A percentile compares a stretch with the other conserved stretches of the same genome.
These are phyloP conservation scores for Termitomyces sp. DNA, from an alignment of 768 basidiomycete species.

Conservation along the genomic window DNA sequence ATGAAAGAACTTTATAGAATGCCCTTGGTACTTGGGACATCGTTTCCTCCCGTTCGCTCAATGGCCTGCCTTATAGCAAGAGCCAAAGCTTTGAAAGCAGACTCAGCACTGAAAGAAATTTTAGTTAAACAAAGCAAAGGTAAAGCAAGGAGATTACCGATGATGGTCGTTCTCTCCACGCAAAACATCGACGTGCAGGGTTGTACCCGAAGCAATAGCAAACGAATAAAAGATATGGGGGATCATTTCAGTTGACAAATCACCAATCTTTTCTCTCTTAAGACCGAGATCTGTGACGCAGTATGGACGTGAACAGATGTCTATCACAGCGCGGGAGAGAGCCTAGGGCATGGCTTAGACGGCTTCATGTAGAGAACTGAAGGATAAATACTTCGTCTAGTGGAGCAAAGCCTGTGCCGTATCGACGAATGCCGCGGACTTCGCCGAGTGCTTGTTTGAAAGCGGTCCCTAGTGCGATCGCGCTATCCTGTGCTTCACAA, in stretches of 20 bases:
- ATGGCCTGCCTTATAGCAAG: slow-evolving; percentile 95
- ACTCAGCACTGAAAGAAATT: slow-evolving; percentile 66
- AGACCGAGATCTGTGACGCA: slow-evolving; percentile 89
- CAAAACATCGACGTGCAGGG: slow-evolving; percentile 90
- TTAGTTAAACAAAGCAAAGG: background rate
- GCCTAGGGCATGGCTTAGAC: slow-evolving; percentile 38
- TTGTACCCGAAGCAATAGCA: slow-evolving; percentile 92
- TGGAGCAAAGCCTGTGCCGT: slow-evolving; percentile 95
- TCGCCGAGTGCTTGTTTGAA: slow-evolving; percentile 96
- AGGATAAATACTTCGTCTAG: slow-evolving; percentile 76
- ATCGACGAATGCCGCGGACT: slow-evolving; percentile 88
- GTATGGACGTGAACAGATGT: slow-evolving; percentile 96
- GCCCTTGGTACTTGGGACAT: slow-evolving; percentile 96
- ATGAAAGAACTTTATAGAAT: slow-evolving; percentile 44
- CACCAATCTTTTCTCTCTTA: slow-evolving; percentile 88
- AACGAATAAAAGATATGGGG: slow-evolving; percentile 98
- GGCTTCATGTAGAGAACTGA: background rate
- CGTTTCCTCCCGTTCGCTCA: slow-evolving; percentile 78
- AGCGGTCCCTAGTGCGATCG: slow-evolving; percentile 80
- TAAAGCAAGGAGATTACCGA: slow-evolving; percentile 45
- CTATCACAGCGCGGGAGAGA: slow-evolving; percentile 91
- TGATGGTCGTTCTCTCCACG: slow-evolving; percentile 98
- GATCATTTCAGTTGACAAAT: slow-evolving; percentile 96
- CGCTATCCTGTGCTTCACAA: slow-evolving; percentile 65
- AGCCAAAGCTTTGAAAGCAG: slow-evolving; percentile 96